Base-by-base conservation (phyloP, 2,329 filamentous ascomycete species). In the Tolypocladium sp. region DNA sequence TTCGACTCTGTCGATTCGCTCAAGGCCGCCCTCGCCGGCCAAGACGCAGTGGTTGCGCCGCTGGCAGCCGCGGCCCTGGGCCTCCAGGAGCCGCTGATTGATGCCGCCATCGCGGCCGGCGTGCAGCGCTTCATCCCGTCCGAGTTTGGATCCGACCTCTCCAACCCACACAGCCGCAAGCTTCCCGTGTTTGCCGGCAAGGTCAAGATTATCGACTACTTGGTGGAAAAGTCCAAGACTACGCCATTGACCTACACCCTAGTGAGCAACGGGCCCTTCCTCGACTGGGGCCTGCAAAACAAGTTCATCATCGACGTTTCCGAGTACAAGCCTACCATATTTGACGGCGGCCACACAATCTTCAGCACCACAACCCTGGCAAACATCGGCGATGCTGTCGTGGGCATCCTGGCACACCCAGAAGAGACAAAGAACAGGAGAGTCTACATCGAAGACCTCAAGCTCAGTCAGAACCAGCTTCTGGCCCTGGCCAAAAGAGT, bases 51-150 rank as follows among this genome's bases (percentile, higher is more conserved):
- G 22, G 68, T 87, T 35, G 70, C 70, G 1, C 65, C 69, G 5
- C 35, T 73, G 49, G 65, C 62, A 13, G 66, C 67, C 25, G 74
- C 75, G 2, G 72, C 77, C 1, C 70, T 84, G 46, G 72, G 72
- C 27, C 59, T 59, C 8, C 72, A 74, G 57, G 42, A 57, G 10
- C 67, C 77, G 13, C 72, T 87, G 53, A 76, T 87, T 52, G 79
- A 87, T 38, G 86, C 84, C 1, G 79, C 84, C 38, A 73, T 83
- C 35, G 77, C 77, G 4, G 83, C 83, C 4, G 83, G 84, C 6
- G 83, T 88, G 0, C 77, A 84, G 66, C 78, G 83, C 15, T 85
- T 87, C 72, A 70, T 88, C 38, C 84, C 85, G 2, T 81, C 81
- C 2, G 84, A 88, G 61, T 88, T 79, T 55, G 76, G 76, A 40